Evolutionary conservation across 352 stramenopile species (phyloP).

Genomic region (Thraustochytrium striatum): DNA sequence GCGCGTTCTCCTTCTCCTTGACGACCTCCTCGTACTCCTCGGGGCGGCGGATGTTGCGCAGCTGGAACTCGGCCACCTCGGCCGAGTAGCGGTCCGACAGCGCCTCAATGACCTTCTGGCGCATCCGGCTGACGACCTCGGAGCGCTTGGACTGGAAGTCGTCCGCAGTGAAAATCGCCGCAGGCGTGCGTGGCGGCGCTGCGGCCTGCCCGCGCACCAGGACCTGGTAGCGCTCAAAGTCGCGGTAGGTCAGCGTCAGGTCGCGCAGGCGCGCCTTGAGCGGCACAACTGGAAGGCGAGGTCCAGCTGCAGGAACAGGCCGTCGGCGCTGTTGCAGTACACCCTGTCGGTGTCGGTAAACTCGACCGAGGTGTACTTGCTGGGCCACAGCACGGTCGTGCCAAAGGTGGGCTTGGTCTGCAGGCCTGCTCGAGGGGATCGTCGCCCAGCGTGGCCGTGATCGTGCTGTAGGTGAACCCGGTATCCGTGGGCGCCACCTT

Average conservation of each 20-base stretch:
- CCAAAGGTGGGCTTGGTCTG: constrained; percentile 14
- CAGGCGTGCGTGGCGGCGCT: neutral
- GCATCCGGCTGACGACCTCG: neutral
- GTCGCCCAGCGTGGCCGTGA: neutral
- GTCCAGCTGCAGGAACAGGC: neutral
- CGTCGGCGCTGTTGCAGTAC: constrained; percentile 1
- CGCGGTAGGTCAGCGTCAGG: constrained; percentile 1
- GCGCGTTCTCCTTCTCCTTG: constrained; percentile 29
- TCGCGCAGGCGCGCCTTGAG: neutral
- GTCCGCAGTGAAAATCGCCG: neutral
- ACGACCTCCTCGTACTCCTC: constrained; percentile 10
- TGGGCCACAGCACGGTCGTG: neutral
- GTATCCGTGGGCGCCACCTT: neutral
- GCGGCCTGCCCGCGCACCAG: neutral
- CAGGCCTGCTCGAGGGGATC: neutral
- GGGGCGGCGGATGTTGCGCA: neutral
- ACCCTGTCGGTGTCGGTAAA: neutral
- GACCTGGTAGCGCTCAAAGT: neutral
- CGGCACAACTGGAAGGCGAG: constrained; percentile 11
- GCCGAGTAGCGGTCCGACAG: neutral
- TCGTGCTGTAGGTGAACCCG: neutral
- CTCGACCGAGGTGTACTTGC: neutral
- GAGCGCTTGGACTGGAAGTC: constrained; percentile 10
- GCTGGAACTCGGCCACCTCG: constrained; percentile 12
- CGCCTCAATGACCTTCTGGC: neutral